Evolutionary conservation across 2,329 filamentous ascomycete genomes (phyloP), one percentile per base, ranked within the genome.

Genomic region (Paraphoma chrysanthemicola): DNA sequence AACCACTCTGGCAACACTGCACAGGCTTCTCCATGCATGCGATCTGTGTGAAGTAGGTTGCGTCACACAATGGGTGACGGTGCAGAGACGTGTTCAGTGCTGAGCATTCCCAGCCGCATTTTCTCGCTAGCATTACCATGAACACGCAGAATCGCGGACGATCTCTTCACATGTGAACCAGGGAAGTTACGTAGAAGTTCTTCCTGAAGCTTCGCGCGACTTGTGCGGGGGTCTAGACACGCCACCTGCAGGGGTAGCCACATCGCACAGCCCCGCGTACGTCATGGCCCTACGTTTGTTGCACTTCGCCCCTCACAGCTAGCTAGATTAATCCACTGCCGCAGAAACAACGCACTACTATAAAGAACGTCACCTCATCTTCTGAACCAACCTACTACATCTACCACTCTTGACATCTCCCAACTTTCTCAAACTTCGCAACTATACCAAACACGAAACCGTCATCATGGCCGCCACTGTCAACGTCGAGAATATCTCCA

Each of bases 401-500:
- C 41, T 46, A 9, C 44, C 18, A 41, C 50, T 14, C 16, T 16
- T 30, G 28, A 50, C 44, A 31, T 12, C 18, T 16, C 28, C 17
- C 14, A 42, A 43, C 44, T 30, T 11, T 28, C 41, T 44, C 28
- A 14, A 46, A 38, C 50, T 46, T 30, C 45, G 53, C 50, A 41
- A 17, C 48, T 56, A n/a, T 42, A 41, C 52, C 45, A 49, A 23
- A 31, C 51, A 51, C 42, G 23, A 54, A 48, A 44, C 9, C 42
- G 31, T 53, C 64, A 79, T 44, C 62, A 83, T 84, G 82, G 77
- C 82, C 57, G 85, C 81, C 70, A 94, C 90, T 48, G 92, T 97
- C 63, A 82, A 93, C 81, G 93, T 98, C 72, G 90, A 91, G 81
- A 93, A 95, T 82, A 97, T 99, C 80, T 88, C 91, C 67, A 77